Evolutionary conservation across 306 rosid genomes (phyloP).

Genomic region (Pachyrhizus erosus): DNA sequence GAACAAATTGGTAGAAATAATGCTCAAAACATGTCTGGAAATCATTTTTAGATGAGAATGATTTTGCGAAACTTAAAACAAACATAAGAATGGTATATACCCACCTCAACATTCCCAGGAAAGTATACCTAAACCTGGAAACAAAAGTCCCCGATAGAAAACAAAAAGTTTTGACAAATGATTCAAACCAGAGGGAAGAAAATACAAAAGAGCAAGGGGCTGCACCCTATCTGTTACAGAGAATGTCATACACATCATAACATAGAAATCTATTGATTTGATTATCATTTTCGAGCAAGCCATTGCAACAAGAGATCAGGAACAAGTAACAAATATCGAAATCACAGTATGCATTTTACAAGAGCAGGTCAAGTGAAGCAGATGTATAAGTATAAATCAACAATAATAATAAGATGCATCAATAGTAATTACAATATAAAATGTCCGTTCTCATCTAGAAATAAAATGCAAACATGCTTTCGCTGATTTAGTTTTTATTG

Average conservation of each 20-base stretch:
- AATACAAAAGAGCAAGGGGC: background rate
- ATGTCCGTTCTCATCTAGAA: too few relatives aligned
- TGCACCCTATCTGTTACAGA: background rate
- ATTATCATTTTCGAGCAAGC: background rate
- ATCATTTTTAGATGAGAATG: background rate
- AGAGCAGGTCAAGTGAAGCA: background rate
- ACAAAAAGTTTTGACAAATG: background rate
- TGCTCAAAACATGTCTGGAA: background rate
- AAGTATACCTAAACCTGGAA: background rate
- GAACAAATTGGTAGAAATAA: background rate
- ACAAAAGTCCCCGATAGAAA: background rate
- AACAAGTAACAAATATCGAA: background rate
- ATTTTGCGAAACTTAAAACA: background rate
- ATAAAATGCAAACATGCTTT: too few relatives aligned
- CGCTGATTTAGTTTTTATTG: too few relatives aligned
- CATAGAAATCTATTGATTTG: background rate
- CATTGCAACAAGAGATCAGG: conserved; percentile 1
- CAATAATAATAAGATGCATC: background rate
- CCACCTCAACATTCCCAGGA: background rate
- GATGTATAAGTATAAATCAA: background rate
- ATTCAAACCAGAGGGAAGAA: conserved; percentile 11
- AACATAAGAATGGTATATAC: background rate
- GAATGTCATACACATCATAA: background rate
- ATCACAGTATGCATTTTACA: background rate
- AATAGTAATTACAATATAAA: background rate